Evolutionary conservation across 2,329 filamentous ascomycete genomes (phyloP).

Genomic region (Diaporthe sp.): DNA sequence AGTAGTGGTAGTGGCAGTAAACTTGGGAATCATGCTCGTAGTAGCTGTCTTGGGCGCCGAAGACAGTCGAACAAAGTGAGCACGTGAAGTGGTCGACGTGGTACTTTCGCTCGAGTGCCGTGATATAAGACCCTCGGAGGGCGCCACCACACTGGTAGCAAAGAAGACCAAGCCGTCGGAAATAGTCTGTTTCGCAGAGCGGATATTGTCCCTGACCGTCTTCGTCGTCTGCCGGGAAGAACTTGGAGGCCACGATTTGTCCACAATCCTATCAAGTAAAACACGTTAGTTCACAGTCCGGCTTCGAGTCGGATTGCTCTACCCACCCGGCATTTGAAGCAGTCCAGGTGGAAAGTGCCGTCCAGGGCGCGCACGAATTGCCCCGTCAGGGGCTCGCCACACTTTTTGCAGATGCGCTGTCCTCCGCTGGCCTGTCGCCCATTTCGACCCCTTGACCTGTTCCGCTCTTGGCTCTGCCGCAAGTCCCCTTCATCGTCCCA

Average conservation of each 20-base stretch:
- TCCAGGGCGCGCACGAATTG: constrained; percentile 96
- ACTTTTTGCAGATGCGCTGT: constrained; percentile 84
- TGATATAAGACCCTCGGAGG: constrained; percentile 96
- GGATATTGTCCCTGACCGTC: constrained; percentile 90
- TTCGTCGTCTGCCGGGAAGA: constrained; percentile 96
- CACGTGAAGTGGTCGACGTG: constrained; percentile 99
- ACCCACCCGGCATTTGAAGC: constrained; percentile 95
- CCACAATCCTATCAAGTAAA: constrained; percentile 82
- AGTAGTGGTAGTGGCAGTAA: constrained; percentile 99
- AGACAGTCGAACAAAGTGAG: constrained; percentile 96
- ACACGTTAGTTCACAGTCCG: constrained; percentile 42
- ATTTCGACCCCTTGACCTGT: constrained; percentile 66
- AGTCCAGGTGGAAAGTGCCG: constrained; percentile 96
- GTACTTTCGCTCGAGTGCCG: constrained; percentile 96
- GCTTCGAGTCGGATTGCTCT: constrained; percentile 1
- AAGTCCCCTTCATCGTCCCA: constrained; percentile 47
- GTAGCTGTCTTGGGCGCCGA: constrained; percentile 97
- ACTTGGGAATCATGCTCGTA: constrained; percentile 98
- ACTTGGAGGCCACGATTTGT: constrained; percentile 97
- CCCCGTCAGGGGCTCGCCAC: constrained; percentile 86
- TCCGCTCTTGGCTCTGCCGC: constrained; percentile 69
- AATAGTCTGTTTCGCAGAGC: constrained; percentile 98
- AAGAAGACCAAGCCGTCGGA: constrained; percentile 88
- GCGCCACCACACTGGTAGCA: constrained; percentile 95
- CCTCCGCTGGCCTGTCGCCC: constrained; percentile 71